Conservation (phyloP, 2,329 filamentous ascomycete genomes). For the Sporothrix pseudoabietina region DNA sequence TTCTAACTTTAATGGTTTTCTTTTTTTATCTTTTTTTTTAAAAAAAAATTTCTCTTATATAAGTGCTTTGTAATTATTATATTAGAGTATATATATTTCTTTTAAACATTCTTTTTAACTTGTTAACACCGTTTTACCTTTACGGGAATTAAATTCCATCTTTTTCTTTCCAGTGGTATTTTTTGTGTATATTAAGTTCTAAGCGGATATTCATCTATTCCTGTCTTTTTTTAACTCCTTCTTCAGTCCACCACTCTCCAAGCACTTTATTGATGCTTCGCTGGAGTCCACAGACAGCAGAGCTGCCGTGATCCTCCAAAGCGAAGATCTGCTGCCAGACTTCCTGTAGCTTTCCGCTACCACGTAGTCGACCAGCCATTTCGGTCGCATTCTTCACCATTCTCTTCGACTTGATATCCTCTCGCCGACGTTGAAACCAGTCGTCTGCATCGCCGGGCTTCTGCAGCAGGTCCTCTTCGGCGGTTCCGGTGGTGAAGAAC, state of each 20-base stretch:
- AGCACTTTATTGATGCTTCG: background rate
- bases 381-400: background rate
- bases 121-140: no score
- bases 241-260: background rate
- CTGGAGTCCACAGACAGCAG: background rate
- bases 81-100: no score
- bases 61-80: no score
- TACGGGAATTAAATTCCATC: no score
- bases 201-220: no score
- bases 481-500: background rate
- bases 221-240: background rate
- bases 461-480: background rate
- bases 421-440: background rate
- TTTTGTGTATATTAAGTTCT: no score
- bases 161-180: no score
- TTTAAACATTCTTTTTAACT: no score
- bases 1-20: no score
- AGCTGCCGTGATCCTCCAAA: slow-evolving; percentile 9
- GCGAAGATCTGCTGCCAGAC: background rate
- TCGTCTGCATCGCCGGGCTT: background rate
- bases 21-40: no score
- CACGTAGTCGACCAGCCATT: background rate
- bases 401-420: background rate
- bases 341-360: background rate
- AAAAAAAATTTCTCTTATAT: no score